A percentile compares a stretch with the other conserved stretches of the same genome.
Evolutionary conservation across 2,329 filamentous ascomycete genomes (phyloP).

Genomic region (Trichoderma citrinoviride): DNA sequence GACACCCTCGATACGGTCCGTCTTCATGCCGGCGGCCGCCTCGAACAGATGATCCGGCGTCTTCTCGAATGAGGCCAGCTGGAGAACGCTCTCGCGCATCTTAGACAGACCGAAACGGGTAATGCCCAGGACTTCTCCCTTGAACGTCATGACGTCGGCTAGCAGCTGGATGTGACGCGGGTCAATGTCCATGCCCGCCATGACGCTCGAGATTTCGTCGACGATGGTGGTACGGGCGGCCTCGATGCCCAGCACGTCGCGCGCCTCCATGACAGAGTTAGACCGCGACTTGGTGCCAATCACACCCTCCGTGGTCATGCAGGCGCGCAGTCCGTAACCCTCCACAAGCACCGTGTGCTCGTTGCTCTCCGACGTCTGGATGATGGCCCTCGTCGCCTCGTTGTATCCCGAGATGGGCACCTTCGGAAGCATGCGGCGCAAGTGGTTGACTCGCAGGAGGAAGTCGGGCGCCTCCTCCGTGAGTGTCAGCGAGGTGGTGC

Average conservation of each 20-base stretch:
- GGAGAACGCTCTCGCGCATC: conserved; percentile 91
- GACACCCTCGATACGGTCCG: conserved; percentile 88
- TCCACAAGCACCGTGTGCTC: conserved; percentile 81
- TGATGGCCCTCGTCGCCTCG: conserved; percentile 81
- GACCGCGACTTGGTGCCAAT: conserved; percentile 70
- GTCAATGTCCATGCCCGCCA: conserved; percentile 93
- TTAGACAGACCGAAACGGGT: conserved; percentile 94
- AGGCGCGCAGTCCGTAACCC: conserved; percentile 84
- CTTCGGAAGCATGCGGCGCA: conserved; percentile 76
- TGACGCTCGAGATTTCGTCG: conserved; percentile 81
- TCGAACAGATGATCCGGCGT: conserved; percentile 97
- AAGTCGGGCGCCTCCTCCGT: conserved; percentile 47
- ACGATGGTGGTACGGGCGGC: conserved; percentile 88
- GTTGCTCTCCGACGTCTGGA: conserved; percentile 71
- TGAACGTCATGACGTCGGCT: conserved; percentile 98
- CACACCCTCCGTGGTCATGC: conserved; percentile 92
- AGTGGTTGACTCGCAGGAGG: conserved; percentile 75
- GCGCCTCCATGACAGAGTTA: conserved; percentile 89
- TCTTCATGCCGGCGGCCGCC: conserved; percentile 87
- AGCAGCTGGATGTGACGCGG: conserved; percentile 96
- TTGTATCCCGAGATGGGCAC: conserved; percentile 91
- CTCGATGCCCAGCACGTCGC: conserved; percentile 88
- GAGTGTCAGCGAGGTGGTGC: conserved; percentile 39
- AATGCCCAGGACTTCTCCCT: conserved; percentile 93
- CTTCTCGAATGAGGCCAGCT: conserved; percentile 96